Percentiles rank a stretch among this genome's conserved stretches.
phyloP scores from a whole-genome alignment of 208 protist genomes.

The Tritrichomonas foetus region DNA sequence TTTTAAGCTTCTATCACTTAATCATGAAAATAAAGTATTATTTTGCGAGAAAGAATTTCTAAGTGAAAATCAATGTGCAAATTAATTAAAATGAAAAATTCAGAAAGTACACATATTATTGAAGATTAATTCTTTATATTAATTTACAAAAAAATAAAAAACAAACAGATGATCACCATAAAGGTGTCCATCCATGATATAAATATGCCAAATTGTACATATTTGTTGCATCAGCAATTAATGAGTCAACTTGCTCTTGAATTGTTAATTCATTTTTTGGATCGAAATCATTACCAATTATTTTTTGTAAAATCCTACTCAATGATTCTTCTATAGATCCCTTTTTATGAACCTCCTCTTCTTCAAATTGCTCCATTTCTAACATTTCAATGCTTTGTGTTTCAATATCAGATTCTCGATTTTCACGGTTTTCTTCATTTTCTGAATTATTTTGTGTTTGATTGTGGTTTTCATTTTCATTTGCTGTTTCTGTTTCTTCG shows the following conservation, averaged over 20 bases:
- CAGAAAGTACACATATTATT: no score
- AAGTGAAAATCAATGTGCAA: no score
- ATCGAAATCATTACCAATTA: not conserved
- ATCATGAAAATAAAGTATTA: no score
- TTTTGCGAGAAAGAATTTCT: no score
- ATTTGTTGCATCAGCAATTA: not conserved
- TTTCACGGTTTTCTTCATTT: slow-evolving; percentile 83
- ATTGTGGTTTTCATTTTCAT: slow-evolving; percentile 79
- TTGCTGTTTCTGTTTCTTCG: slow-evolving; percentile 52
- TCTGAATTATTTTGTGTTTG: slow-evolving; percentile 81
- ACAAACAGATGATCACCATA: not conserved
- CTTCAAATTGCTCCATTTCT: no score
- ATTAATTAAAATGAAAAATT: no score
- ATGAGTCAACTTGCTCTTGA: not conserved
- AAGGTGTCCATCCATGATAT: not conserved
- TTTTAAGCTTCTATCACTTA: no score
- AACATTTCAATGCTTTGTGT: no score
- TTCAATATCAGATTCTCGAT: slow-evolving; percentile 56
- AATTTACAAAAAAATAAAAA: not conserved
- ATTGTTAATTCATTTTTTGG: not conserved
- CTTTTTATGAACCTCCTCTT: not conserved
- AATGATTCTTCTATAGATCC: no score
- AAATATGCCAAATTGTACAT: not conserved
- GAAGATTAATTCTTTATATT: no score
- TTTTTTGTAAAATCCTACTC: not conserved